Conservation (phyloP, 495 filamentous ascomycete genomes). For the Xylaria flabelliformis region DNA sequence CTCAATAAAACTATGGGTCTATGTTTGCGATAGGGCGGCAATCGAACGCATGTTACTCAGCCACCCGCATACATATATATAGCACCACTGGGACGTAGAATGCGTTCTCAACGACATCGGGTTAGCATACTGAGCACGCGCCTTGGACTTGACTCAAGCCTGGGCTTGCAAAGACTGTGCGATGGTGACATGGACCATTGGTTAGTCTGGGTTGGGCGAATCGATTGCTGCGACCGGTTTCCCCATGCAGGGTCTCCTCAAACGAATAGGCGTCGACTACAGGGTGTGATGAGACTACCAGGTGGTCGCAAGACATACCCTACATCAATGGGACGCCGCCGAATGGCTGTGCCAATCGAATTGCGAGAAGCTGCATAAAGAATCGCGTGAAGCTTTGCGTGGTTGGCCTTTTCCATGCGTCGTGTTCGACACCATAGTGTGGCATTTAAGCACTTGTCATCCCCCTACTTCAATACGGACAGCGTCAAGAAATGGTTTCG, state of each 20-base stretch:
- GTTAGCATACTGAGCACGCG: not conserved
- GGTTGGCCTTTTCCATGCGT: not conserved
- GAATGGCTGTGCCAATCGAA: constrained; percentile 6
- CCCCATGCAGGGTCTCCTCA: constrained; percentile 10
- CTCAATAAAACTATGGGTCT: constrained; percentile 74
- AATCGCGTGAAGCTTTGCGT: constrained; percentile 10
- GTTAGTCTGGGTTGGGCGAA: constrained; percentile 4
- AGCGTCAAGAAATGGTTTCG: not conserved
- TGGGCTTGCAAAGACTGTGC: constrained; percentile 10
- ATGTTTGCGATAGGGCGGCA: constrained; percentile 62
- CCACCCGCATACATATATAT: constrained; percentile 1
- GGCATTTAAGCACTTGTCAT: not conserved
- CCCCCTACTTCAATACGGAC: not conserved
- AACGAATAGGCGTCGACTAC: constrained; percentile 4
- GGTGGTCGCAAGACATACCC: constrained; percentile 18
- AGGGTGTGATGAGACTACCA: constrained; percentile 4
- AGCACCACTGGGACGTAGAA: not conserved
- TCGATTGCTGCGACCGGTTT: constrained; percentile 13
- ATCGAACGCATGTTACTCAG: constrained; percentile 14
- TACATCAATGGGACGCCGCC: not conserved
- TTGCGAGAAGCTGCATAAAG: constrained; percentile 17
- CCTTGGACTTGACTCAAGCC: constrained; percentile 11
- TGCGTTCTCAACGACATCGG: not conserved
- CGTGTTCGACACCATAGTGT: not conserved
- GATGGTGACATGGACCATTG: constrained; percentile 11